Evolutionary conservation across 2,329 filamentous ascomycete species (phyloP), one percentile per base, ranked within the genome.

Genomic region (Cadophora sp.): DNA sequence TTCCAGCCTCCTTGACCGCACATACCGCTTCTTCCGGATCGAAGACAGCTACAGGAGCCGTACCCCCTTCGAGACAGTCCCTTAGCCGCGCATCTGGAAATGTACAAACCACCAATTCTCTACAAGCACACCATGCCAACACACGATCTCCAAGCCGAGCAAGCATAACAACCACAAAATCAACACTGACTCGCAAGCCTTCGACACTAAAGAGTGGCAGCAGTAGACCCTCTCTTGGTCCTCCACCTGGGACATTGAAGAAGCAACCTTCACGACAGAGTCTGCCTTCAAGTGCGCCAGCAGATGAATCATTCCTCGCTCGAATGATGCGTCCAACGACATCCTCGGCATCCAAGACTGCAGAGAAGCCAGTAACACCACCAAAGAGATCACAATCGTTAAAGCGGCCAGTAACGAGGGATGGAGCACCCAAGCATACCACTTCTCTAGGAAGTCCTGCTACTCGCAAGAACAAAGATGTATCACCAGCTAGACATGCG

Each of bases 271-370:
- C 81, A 1, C 85, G 84, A 75, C 83, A 83, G 67, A 84, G 84
- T 60, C 69, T 83, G 7, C 77, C 81, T 1, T 84, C 84, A 72
- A 82, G 83, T 68, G 83, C 82, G 56, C 84, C 85, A 20, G 82
- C 91, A 1, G 89, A 92, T 70, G 89, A 92, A 71, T 80, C 87
- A 16, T 94, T 94, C 79, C 80, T 94, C 30, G 91, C 90, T n/a
- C 87, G 91, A 62, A 93, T 94, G 91, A 94, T 90, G 87, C 83
- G 91, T 48, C 91, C 91, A 1, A 94, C 91, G 0, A 86, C 90
- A 53, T 83, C 87, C 55, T 92, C 89, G 5, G 84, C 89, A 9
- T 89, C 83, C 70, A 93, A 92, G 79, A 85, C 85, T 0, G 81
- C 86, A 2, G 90, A 92, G 5, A 93, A 91, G 79, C 79, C 82